Evolutionary conservation across 2,329 filamentous ascomycete genomes (phyloP).

Genomic region (Geosmithia flava): DNA sequence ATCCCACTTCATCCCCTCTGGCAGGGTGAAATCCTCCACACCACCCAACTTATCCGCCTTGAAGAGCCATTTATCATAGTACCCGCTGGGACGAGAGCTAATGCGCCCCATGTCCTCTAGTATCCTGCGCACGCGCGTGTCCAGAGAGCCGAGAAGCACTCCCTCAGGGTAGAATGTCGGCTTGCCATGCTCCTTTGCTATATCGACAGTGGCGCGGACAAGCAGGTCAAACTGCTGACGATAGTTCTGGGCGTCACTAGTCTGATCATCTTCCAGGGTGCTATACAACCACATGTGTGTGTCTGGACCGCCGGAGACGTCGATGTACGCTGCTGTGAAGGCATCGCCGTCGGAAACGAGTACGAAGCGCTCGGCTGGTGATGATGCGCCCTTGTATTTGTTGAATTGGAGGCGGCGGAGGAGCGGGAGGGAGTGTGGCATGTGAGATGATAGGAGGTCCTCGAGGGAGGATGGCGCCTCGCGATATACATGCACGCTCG

Average conservation of each 20-base stretch:
- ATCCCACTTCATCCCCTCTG: constrained; percentile 42
- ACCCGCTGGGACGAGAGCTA: constrained; percentile 8
- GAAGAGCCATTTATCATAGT: constrained; percentile 49
- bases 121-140: constrained; percentile 14
- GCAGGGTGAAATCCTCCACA: constrained; percentile 15
- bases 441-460: constrained; percentile 31
- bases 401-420: constrained; percentile 51
- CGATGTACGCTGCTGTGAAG: constrained; percentile 48
- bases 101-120: constrained; percentile 8
- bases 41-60: constrained; percentile 25
- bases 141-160: constrained; percentile 22
- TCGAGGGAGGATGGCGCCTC: constrained; percentile 19
- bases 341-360: constrained; percentile 13
- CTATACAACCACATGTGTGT: constrained; percentile 55
- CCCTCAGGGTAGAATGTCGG: constrained; percentile 10
- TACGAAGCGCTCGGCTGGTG: constrained; percentile 28
- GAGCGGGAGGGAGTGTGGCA: constrained; percentile 48
- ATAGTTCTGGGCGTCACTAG: constrained; percentile 9
- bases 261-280: constrained; percentile 27
- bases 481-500: neutral
- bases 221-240: constrained; percentile 19
- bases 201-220: constrained; percentile 2
- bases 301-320: constrained; percentile 46
- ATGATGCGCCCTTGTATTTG: constrained; percentile 25
- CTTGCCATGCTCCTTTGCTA: constrained; percentile 12